Evolutionary conservation across 768 basidiomycete species (phyloP).

Genomic region (Termitomyces sp.): DNA sequence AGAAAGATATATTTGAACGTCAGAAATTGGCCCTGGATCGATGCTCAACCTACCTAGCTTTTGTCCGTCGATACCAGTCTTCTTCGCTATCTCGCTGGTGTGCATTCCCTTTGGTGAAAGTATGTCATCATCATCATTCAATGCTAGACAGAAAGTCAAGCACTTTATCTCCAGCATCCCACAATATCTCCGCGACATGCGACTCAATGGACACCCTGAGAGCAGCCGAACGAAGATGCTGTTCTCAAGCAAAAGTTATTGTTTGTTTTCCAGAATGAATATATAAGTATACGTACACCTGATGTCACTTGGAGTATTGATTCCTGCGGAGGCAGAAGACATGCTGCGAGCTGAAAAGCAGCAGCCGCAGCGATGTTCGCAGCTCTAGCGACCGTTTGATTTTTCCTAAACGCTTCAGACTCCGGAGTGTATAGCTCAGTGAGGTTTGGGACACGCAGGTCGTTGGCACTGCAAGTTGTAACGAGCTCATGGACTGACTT

Average conservation of each 20-base stretch:
- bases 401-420: conserved; percentile 23
- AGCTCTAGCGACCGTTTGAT: conserved; percentile 23
- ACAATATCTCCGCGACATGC: conserved; percentile 25
- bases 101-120: conserved; percentile 26
- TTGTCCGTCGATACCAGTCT: conserved; percentile 23
- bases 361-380: conserved; percentile 26
- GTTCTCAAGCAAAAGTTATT: not conserved
- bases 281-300: conserved; percentile 16
- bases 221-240: conserved; percentile 22
- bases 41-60: conserved; percentile 26
- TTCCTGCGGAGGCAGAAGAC: conserved; percentile 21
- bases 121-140: not conserved
- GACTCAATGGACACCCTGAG: conserved; percentile 19
- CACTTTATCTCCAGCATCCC: conserved; percentile 27
- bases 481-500: conserved; percentile 19
- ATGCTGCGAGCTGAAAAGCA: conserved; percentile 26
- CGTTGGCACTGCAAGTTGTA: conserved; percentile 12
- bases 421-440: conserved; percentile 18
- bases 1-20: not conserved
- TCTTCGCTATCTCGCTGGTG: conserved; percentile 29
- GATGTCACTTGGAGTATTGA: conserved; percentile 16
- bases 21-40: not conserved
- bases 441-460: conserved; percentile 20
- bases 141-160: not conserved
- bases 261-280: not conserved